These are phyloP conservation scores for Saccharomycopsis sp. DNA, from an alignment of 805 yeast genomes.

Conservation along the genomic window DNA sequence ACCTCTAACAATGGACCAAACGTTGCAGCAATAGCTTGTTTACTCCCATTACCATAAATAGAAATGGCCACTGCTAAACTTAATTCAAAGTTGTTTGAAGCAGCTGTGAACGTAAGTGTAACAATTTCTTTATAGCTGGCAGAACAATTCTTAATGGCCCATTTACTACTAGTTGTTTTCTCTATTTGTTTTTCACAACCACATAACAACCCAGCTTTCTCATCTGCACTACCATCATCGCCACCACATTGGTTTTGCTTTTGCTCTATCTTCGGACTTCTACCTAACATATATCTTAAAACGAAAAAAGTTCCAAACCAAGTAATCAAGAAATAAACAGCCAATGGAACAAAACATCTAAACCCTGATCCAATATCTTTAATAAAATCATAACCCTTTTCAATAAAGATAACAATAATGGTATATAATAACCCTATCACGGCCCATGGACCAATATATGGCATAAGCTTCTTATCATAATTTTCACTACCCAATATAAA, in stretches of 20 bases:
- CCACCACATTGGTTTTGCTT: constrained; percentile 8
- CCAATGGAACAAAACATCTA: constrained; percentile 43
- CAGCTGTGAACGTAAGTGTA: constrained; percentile 51
- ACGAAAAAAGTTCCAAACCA: constrained; percentile 40
- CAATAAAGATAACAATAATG: constrained; percentile 44
- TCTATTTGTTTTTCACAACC: constrained; percentile 33
- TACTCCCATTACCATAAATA: constrained; percentile 43
- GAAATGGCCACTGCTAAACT: constrained; percentile 49
- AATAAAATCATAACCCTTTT: constrained; percentile 42
- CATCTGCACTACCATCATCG: no score
- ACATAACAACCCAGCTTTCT: constrained; percentile 27
- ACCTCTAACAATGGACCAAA: constrained; percentile 56
- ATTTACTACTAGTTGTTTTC: constrained; percentile 22
- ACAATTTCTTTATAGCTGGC: constrained; percentile 36
- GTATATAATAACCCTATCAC: constrained; percentile 46
- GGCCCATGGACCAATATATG: constrained; percentile 42
- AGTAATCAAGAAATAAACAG: constrained; percentile 39
- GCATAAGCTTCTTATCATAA: constrained; percentile 33
- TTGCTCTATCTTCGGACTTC: neutral
- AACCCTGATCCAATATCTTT: constrained; percentile 43
- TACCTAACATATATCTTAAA: constrained; percentile 28
- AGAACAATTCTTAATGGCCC: constrained; percentile 29
- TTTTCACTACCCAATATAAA: constrained; percentile 27
- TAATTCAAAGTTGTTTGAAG: constrained; percentile 52
- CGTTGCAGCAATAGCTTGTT: constrained; percentile 51